Percentiles rank a stretch among this genome's conserved stretches.
Conservation (phyloP, 2,329 filamentous ascomycete species). For the Chaetomiaceae sp. region DNA sequence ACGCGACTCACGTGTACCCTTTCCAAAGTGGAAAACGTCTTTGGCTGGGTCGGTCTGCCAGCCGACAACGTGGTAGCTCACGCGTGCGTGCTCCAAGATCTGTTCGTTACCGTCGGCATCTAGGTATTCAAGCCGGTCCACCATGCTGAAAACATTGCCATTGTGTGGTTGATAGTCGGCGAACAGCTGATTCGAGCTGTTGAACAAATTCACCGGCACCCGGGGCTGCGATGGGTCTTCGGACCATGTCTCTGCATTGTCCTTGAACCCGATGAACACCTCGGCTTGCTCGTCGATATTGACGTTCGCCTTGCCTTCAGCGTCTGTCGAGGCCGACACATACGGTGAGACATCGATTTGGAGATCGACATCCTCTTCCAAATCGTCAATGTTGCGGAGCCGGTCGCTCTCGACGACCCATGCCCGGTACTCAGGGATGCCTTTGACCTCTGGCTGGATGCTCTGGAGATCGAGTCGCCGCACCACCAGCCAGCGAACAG, state of each 20-base stretch:
- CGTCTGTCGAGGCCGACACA: slow-evolving; percentile 22
- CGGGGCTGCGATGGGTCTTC: slow-evolving; percentile 1
- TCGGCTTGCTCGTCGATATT: slow-evolving; percentile 35
- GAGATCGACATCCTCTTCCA: slow-evolving; percentile 32
- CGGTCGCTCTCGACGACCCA: slow-evolving; percentile 41
- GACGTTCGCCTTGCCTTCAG: slow-evolving; percentile 12
- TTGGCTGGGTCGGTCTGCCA: slow-evolving; percentile 31
- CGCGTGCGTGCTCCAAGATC: slow-evolving; percentile 28
- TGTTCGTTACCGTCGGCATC: slow-evolving; percentile 31
- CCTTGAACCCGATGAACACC: slow-evolving; percentile 39
- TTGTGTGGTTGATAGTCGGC: slow-evolving; percentile 41
- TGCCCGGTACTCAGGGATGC: slow-evolving; percentile 7
- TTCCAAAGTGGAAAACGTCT: too few relatives aligned
- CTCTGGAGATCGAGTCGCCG: slow-evolving; percentile 28
- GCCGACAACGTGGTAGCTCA: slow-evolving; percentile 39
- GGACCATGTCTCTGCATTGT: slow-evolving; percentile 18
- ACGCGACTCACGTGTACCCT: too few relatives aligned
- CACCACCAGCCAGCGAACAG: slow-evolving; percentile 37
- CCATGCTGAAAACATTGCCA: slow-evolving; percentile 39
- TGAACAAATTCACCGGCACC: slow-evolving; percentile 2
- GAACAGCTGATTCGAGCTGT: slow-evolving; percentile 36
- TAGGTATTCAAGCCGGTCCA: too few relatives aligned
- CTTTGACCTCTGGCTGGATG: background rate
- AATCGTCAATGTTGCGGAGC: slow-evolving; percentile 30
- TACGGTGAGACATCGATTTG: slow-evolving; percentile 40